Base-by-base conservation (phyloP, 768 basidiomycete genomes). In the Neoboletus subvelutipes region DNA sequence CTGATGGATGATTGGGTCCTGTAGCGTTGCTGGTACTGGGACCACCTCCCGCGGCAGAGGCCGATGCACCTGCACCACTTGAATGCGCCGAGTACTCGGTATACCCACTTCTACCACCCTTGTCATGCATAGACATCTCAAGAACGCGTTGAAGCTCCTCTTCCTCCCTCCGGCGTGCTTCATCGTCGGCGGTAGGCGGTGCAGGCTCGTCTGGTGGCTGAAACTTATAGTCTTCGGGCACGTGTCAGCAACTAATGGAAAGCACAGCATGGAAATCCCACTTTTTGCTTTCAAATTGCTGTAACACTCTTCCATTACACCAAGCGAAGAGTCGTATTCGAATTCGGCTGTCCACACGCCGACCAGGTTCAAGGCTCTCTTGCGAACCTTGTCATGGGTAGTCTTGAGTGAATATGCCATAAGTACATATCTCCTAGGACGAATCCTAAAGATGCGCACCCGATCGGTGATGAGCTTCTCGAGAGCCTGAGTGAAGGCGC, bases 71-170 rank as follows among this genome's bases (percentile, higher is more conserved):
- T 8, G 76, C 73, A 52, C 75, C 75, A 15, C 67, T 66, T 18
- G 71, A 74, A 50, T 64, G 77, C 26, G 71, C 73, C 1, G 77
- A 67, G 62, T 82, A 82, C 9, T 75, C 68, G 1, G 76, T 59
- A 80, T 86, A 86, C 34, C 80, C 76, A 6, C 68, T 64, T 47
- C 92, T 80, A 1, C 94, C 94, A 12, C 94, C 94, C 60, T 87
- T 89, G 69, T 98, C 94, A 53, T 87, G 85, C 76, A 94, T 87
- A n/a, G 90, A 92, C 76, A 97, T 86, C 67, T 96, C 94, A 28
- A 98, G 78, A 0, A 88, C 96, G 5, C 94, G 85, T 66, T 94
- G 91, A 2, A 98, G 84, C 63, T 98, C 96, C 66, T 96, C 96
- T 66, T 98, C 96, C 68, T 98, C 96, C 57, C 83, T 82, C 13